These are phyloP conservation scores for Bryum argenteum DNA, from an alignment of 225 moss, liverwort and hornwort genomes.

Conservation along the genomic window DNA sequence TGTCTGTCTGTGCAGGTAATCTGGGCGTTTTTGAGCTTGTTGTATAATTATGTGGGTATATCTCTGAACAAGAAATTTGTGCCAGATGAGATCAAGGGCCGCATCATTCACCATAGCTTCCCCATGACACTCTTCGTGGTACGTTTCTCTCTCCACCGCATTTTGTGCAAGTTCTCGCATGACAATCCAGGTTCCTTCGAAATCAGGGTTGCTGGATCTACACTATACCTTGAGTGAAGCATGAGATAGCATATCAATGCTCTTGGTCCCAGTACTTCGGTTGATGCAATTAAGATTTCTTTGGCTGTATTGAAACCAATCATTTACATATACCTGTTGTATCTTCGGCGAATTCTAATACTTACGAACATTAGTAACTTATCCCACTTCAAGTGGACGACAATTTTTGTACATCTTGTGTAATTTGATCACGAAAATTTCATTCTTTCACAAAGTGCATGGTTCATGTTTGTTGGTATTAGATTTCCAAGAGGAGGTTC, in stretches of 20 bases:
- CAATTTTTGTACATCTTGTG: no score
- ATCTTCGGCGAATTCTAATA: no score
- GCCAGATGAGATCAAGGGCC: constrained; percentile 94
- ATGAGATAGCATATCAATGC: not conserved
- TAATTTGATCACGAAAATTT: no score
- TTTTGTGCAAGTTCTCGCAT: not conserved
- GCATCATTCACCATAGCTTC: constrained; percentile 77
- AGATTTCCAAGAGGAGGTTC: no score
- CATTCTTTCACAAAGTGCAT: no score
- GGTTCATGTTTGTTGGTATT: no score
- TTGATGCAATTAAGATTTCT: no score
- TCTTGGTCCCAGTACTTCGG: no score
- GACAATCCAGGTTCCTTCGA: not conserved
- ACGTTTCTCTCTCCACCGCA: constrained; percentile 7
- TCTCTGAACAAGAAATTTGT: constrained; percentile 60
- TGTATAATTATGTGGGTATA: constrained; percentile 87
- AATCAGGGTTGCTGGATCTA: not conserved
- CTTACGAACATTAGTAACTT: no score
- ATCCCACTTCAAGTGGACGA: no score
- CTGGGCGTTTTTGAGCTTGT: constrained; percentile 74
- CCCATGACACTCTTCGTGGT: constrained; percentile 86
- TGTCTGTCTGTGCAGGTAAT: constrained; percentile 67
- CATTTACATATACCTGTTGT: no score
- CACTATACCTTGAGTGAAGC: not conserved
- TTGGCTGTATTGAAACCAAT: no score